A percentile compares a stretch with the other conserved stretches of the same genome.
These are phyloP conservation scores for Mycena citricolor DNA, from an alignment of 1,284 basidiomycete species.

Conservation along the genomic window DNA sequence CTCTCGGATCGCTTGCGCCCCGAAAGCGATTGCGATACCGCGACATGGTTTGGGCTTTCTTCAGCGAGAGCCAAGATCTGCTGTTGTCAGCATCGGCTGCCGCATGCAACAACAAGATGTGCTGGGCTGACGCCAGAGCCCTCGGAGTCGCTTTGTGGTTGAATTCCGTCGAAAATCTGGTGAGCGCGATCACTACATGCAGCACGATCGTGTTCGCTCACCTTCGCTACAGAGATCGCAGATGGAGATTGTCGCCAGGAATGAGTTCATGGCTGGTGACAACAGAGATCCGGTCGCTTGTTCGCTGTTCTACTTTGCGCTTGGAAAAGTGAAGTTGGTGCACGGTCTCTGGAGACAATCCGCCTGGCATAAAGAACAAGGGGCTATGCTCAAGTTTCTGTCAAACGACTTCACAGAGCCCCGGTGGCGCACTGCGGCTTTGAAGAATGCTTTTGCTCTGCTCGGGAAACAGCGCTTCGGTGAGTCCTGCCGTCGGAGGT, in stretches of 20 bases:
- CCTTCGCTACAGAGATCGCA: conserved; percentile 60
- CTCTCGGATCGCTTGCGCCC: conserved; percentile 48
- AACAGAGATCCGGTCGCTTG: conserved; percentile 86
- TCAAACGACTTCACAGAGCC: conserved; percentile 85
- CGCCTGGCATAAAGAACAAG: conserved; percentile 89
- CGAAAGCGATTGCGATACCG: conserved; percentile 81
- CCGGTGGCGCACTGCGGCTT: conserved; percentile 90
- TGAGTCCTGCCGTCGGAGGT: conserved; percentile 42
- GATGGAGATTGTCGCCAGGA: conserved; percentile 89
- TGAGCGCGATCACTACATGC: conserved; percentile 38
- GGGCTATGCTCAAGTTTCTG: conserved; percentile 89
- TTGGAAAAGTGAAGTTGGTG: conserved; percentile 90
- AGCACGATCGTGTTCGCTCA: conserved; percentile 1
- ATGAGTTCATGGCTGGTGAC: conserved; percentile 86
- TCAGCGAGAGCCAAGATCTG: conserved; percentile 89
- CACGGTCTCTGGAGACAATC: conserved; percentile 96
- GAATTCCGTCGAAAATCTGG: conserved; percentile 72
- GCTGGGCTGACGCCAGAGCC: conserved; percentile 84
- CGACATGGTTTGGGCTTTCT: conserved; percentile 94
- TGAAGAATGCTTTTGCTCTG: conserved; percentile 96
- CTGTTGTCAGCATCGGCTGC: conserved; percentile 70
- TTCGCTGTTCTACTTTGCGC: conserved; percentile 92
- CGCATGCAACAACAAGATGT: conserved; percentile 80
- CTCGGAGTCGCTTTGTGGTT: conserved; percentile 91
- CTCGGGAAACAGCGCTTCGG: conserved; percentile 91